Evolutionary conservation across 1,284 basidiomycete genomes (phyloP).

Genomic region (Apiotrichum gracile): DNA sequence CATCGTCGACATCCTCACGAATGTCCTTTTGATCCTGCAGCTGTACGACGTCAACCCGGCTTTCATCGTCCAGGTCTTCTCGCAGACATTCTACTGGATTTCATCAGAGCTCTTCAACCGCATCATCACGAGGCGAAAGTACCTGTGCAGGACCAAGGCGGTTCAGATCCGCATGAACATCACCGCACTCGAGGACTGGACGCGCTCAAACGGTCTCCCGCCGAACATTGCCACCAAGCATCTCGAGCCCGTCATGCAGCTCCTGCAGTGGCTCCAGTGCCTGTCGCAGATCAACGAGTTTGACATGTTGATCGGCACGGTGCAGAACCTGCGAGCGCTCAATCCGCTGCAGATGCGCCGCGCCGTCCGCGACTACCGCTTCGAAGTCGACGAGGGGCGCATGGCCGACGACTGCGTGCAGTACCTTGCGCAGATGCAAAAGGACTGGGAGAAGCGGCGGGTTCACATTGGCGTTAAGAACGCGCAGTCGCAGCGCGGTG

Average conservation of each 20-base stretch:
- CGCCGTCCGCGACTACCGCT: conserved; percentile 88
- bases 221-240: conserved; percentile 66
- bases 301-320: conserved; percentile 77
- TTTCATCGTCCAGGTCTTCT: conserved; percentile 84
- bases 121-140: conserved; percentile 82
- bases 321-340: conserved; percentile 76
- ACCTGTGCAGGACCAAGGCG: conserved; percentile 83
- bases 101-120: conserved; percentile 88
- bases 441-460: conserved; percentile 88
- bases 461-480: conserved; percentile 74
- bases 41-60: conserved; percentile 88
- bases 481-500: conserved; percentile 26
- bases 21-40: conserved; percentile 77
- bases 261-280: conserved; percentile 64
- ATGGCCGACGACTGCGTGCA: conserved; percentile 94
- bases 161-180: conserved; percentile 88
- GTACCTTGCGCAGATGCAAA: conserved; percentile 87
- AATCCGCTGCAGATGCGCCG: conserved; percentile 94
- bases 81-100: conserved; percentile 61
- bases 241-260: conserved; percentile 75
- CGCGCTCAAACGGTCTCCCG: conserved; percentile 64
- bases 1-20: conserved; percentile 75
- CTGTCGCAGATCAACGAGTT: conserved; percentile 76
- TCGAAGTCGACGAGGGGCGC: conserved; percentile 81
- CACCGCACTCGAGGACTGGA: conserved; percentile 84